Percentiles rank a stretch among this genome's conserved stretches.
Conservation (phyloP, 2,329 filamentous ascomycete species). For the Phialophora verrucosa region DNA sequence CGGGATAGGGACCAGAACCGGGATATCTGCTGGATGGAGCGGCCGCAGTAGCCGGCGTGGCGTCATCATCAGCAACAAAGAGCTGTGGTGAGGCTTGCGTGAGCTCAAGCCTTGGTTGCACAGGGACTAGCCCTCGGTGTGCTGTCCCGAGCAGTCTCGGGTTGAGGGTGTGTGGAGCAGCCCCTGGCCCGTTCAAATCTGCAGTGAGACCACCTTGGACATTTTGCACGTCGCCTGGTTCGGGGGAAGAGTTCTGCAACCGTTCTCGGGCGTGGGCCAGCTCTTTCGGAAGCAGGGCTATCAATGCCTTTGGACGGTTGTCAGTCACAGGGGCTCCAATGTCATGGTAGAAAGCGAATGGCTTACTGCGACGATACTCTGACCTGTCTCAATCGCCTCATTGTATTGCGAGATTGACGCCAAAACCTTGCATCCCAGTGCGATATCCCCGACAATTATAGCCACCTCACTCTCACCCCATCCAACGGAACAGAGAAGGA, state of each 20-base stretch:
- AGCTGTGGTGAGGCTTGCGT: not conserved
- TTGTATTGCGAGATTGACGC: not conserved
- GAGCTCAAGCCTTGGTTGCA: not conserved
- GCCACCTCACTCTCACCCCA: not conserved
- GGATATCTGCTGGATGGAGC: not conserved
- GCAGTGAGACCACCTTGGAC: not conserved
- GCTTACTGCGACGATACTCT: not conserved
- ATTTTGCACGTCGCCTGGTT: not conserved
- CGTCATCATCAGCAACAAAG: not conserved
- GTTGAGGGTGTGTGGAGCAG: not conserved
- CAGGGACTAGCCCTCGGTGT: not conserved
- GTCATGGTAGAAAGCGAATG: not conserved
- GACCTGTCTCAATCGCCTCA: not conserved
- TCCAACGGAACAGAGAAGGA: not conserved
- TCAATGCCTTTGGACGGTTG: not conserved
- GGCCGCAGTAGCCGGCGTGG: no score
- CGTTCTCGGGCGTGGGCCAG: not conserved
- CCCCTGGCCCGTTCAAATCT: not conserved
- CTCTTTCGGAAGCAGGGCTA: constrained; percentile 2
- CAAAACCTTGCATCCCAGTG: constrained; percentile 1
- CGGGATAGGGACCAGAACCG: not conserved
- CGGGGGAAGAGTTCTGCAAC: not conserved
- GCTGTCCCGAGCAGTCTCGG: not conserved
- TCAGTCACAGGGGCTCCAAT: not conserved
- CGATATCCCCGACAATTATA: not conserved